Conservation (phyloP, 2,329 filamentous ascomycete species). For the Diplodia sapinea region DNA sequence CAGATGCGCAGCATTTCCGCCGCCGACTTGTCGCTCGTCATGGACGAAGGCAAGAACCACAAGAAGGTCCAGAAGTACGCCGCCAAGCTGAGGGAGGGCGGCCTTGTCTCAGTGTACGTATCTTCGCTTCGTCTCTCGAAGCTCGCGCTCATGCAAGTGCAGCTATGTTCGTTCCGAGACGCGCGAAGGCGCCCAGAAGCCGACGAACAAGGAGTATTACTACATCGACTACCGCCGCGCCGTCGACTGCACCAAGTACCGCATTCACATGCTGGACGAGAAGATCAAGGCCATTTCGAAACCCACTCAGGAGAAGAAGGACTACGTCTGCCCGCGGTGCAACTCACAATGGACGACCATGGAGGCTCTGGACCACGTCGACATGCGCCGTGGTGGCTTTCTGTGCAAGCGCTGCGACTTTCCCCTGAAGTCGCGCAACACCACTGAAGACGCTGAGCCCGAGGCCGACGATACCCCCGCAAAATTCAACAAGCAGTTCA, state of each 20-base stretch:
- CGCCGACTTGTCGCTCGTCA: slow-evolving; percentile 83
- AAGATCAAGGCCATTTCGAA: slow-evolving; percentile 84
- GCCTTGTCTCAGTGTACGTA: slow-evolving; percentile 78
- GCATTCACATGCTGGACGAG: slow-evolving; percentile 85
- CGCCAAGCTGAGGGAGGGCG: slow-evolving; percentile 82
- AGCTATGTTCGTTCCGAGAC: slow-evolving; percentile 77
- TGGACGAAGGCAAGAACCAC: slow-evolving; percentile 75
- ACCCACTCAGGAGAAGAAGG: slow-evolving; percentile 82
- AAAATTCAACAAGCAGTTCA: slow-evolving; percentile 75
- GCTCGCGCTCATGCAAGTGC: slow-evolving; percentile 7
- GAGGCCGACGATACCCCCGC: slow-evolving; percentile 63
- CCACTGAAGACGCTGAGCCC: slow-evolving; percentile 48
- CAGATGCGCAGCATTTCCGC: slow-evolving; percentile 69
- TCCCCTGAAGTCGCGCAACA: slow-evolving; percentile 57
- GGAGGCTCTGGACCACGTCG: slow-evolving; percentile 81
- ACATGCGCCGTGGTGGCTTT: slow-evolving; percentile 69
- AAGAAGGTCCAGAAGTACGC: slow-evolving; percentile 92
- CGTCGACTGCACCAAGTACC: slow-evolving; percentile 96
- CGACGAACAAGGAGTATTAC: slow-evolving; percentile 89
- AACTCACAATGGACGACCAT: slow-evolving; percentile 86
- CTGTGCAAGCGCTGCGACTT: slow-evolving; percentile 79
- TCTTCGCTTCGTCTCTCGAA: background rate
- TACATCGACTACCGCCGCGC: slow-evolving; percentile 95
- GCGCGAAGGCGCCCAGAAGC: slow-evolving; percentile 79
- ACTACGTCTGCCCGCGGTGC: slow-evolving; percentile 84